A percentile compares a stretch with the other conserved stretches of the same genome.
These are phyloP conservation scores for Pseudomassariella vexata DNA, from an alignment of 2,329 filamentous ascomycete species.

Conservation along the genomic window DNA sequence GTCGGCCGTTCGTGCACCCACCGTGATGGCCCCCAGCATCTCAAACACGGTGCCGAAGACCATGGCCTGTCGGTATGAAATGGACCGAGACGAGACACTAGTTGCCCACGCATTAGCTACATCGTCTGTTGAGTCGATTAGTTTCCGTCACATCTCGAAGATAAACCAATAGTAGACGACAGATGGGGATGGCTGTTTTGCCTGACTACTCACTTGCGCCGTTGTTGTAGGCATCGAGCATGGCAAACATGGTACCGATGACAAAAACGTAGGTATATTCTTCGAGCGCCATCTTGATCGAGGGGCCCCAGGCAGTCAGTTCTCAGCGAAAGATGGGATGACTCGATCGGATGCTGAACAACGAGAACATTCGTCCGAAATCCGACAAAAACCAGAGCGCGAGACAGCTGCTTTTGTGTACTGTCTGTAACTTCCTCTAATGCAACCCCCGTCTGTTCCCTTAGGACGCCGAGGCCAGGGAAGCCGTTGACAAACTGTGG, in stretches of 20 bases:
- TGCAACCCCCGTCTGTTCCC: not conserved
- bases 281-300: conserved; percentile 47
- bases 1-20: conserved; percentile 64
- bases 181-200: no score
- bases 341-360: conserved; percentile 1
- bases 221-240: conserved; percentile 75
- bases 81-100: conserved; percentile 72
- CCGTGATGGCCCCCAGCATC: conserved; percentile 59
- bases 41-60: conserved; percentile 62
- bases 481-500: no score
- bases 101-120: conserved; percentile 82
- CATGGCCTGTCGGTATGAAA: conserved; percentile 66
- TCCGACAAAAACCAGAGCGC: not conserved
- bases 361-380: no score
- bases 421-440: not conserved
- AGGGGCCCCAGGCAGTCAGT: no score
- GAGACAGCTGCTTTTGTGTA: conserved; percentile 2
- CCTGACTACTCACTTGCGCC: conserved; percentile 64
- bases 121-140: conserved; percentile 52
- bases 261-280: conserved; percentile 67
- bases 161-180: no score
- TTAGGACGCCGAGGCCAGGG: no score
- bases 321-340: conserved; percentile 3
- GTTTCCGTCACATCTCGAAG: conserved; percentile 7
- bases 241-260: conserved; percentile 70